A percentile compares a stretch with the other conserved stretches of the same genome.
These are phyloP conservation scores for Lachnellula willkommii DNA, from an alignment of 2,329 filamentous ascomycete species.

Conservation along the genomic window DNA sequence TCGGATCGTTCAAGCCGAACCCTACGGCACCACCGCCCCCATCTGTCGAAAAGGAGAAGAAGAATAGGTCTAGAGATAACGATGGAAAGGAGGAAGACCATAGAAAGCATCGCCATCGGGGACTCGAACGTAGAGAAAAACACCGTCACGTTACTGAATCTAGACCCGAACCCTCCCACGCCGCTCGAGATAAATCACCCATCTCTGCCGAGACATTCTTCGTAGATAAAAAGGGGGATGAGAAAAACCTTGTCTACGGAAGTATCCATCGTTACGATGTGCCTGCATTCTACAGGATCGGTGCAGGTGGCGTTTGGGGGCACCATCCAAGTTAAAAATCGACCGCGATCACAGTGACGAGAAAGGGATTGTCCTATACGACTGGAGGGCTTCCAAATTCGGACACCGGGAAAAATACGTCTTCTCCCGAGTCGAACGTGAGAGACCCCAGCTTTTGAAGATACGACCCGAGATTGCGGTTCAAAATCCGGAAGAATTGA, in stretches of 20 bases:
- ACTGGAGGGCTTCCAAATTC: conserved; percentile 33
- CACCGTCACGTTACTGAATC: neutral
- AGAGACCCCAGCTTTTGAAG: conserved; percentile 38
- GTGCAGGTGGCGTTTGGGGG: conserved; percentile 68
- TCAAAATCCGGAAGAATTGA: conserved; percentile 15
- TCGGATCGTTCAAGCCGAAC: conserved; percentile 66
- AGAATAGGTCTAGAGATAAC: conserved; percentile 5
- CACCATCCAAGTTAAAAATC: conserved; percentile 55
- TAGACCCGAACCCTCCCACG: neutral
- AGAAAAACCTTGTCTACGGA: conserved; percentile 69
- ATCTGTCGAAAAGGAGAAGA: conserved; percentile 11
- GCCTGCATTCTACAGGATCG: conserved; percentile 64
- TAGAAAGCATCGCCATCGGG: conserved; percentile 4
- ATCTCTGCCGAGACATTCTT: conserved; percentile 42
- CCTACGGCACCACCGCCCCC: conserved; percentile 11
- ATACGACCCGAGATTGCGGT: conserved; percentile 32
- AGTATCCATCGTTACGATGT: conserved; percentile 66
- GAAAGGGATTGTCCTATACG: conserved; percentile 44
- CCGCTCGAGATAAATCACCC: neutral
- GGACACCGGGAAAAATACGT: conserved; percentile 40
- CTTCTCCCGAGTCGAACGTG: conserved; percentile 38
- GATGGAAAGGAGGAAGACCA: neutral
- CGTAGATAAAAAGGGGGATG: conserved; percentile 71
- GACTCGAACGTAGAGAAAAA: conserved; percentile 13
- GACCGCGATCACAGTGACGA: conserved; percentile 52